Base-by-base conservation (phyloP, 2,329 filamentous ascomycete genomes). In the Colletotrichum sp. region DNA sequence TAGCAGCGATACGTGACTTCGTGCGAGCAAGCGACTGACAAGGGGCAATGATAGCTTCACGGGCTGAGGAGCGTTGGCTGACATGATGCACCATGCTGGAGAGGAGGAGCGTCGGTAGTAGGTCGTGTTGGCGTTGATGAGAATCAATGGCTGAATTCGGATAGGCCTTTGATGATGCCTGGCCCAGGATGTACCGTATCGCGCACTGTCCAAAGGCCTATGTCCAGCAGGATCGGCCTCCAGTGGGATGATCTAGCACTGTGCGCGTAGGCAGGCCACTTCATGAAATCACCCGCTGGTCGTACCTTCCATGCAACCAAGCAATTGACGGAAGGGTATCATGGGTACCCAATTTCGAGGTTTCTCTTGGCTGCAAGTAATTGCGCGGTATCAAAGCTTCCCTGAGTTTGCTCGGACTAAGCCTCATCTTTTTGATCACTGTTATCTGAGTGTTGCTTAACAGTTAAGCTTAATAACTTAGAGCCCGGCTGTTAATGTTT, bases 31-130 rank as follows among this genome's bases (percentile, higher is more conserved):
- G 26, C 9, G 9, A 80, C 85, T 77, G 88, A 93, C 92, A 80
- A 95, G 88, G 78, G 95, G 95, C 77, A 96, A 89, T 77, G 95
- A 96, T 78, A 96, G 91, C 88, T 95, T 96, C 87, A 96, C 94
- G 77, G 94, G 93, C 85, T 92, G 91, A 78, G 89, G 87, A 78
- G 89, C 86, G 89, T 88, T 87, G 81, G 82, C 87, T 79, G 86
- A 76, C 74, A 76, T 76, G 70, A 71, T 76, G 74, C 74, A 76
- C 68, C 36, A 30, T 74, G 70, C 57, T 72, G 14, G 24, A 24
- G 63, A 61, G 39, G 28, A 52, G 68, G 48, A 7, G 55, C 55
- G 57, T 21, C 52, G 14, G 59, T 48, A 39, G 28, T 16, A 36
- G 59, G 59, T 52, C 55, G 59, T 18, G 63, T 32, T 72, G 63